These are phyloP conservation scores for Rhynchospora tenuis DNA, from an alignment of 176 grass and related monocot species.

Conservation along the genomic window DNA sequence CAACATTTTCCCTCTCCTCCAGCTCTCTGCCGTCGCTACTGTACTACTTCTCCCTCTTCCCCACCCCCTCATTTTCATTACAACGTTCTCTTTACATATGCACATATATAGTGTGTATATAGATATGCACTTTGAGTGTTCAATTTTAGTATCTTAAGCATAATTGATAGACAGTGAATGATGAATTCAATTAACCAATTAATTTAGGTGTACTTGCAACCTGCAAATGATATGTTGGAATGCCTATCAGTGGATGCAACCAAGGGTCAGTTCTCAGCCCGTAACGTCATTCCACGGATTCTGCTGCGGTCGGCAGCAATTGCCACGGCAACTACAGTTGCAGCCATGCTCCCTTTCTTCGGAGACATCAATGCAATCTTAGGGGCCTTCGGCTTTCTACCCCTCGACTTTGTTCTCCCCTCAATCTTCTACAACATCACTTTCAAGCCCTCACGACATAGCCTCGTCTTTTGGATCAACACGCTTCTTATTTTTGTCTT, in stretches of 20 bases:
- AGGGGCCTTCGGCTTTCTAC: constrained; percentile 75
- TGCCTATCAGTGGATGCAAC: constrained; percentile 52
- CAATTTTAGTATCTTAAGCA: not conserved
- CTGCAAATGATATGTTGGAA: constrained; percentile 85
- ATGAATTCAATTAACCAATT: not conserved
- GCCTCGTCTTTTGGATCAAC: constrained; percentile 66
- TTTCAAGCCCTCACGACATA: constrained; percentile 60
- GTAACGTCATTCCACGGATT: constrained; percentile 61
- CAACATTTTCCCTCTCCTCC: constrained; percentile 64
- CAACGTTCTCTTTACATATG: not conserved
- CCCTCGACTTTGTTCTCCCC: constrained; percentile 82
- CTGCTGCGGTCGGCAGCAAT: constrained; percentile 68
- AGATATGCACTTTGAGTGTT: not conserved
- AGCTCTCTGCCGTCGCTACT: constrained; percentile 50
- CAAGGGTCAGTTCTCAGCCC: constrained; percentile 45
- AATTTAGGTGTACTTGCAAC: constrained; percentile 63
- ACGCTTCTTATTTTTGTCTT: constrained; percentile 48
- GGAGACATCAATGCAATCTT: constrained; percentile 71
- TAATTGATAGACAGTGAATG: not conserved
- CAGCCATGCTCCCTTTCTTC: constrained; percentile 88
- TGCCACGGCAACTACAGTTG: constrained; percentile 52
- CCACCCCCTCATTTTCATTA: not conserved
- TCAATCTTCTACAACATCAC: constrained; percentile 79
- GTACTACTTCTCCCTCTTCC: constrained; percentile 20
- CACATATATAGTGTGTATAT: too few relatives aligned